Evolutionary conservation across 2,329 filamentous ascomycete species (phyloP), one percentile per base, ranked within the genome.

Genomic region (Aspergillus luchuensis): DNA sequence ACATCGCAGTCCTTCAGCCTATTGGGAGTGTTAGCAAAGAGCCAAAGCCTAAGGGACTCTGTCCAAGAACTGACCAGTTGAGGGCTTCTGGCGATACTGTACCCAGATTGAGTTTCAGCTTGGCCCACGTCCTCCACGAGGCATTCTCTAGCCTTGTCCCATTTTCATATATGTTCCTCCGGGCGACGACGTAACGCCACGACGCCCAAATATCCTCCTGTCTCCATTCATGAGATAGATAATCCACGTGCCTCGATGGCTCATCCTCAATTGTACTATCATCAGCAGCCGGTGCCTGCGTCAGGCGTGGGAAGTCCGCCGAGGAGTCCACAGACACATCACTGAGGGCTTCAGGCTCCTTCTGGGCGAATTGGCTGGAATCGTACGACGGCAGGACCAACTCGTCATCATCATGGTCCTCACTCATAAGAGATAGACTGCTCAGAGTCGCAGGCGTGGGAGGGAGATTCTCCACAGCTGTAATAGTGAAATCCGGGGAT

Each of bases 171-270:
- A 91, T 85, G 61, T 87, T 87, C 69, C 89, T 84, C 70, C 91
- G 90, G 28, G 90, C 89, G 15, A 93, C 88, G 68, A 98, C 91
- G 73, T 96, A 95, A 72, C 92, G 89, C 95, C 95, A 98, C 1
- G 94, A 97, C 5, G 91, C 89, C 93, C 93, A 98, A 25, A 98
- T 96, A 76, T 99, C 94, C 76, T 98, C 93, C 77, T 97, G 92
- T 64, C 86, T 87, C 91, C 94, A 97, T 63, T 94, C 87, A 72
- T 98, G 91, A 17, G 93, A 96, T 50, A 97, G 85, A 73, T 97
- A 97, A 78, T 97, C 93, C n/a, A 97, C 93, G 77, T 97, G 92
- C 66, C 92, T 84, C 49, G 92, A 92, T 1, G 92, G 92, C 70
- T 90, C 87, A 36, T 82, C 83, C 63, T 87, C 85, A 39, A 96